Base-by-base conservation (phyloP, 805 yeast genomes). In the Saturnispora mendoncae region DNA sequence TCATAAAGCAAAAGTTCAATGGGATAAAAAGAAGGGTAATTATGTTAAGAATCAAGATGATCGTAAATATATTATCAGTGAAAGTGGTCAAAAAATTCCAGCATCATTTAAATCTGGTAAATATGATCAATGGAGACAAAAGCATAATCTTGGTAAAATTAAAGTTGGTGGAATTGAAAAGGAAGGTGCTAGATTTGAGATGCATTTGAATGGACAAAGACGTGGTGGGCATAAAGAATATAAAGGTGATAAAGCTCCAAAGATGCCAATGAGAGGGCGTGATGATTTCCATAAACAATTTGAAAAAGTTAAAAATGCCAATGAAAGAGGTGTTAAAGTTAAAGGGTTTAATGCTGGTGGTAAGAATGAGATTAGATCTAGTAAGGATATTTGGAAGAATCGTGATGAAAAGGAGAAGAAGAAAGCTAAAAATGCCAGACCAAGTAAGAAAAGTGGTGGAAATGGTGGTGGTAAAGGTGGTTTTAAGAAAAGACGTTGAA, bases 11-110 rank as follows among this genome's bases (percentile, higher is more conserved):
- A 77, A 79, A 18, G 80, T 83, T 71, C 73, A 76, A 57, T 90
- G 98, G 98, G 97, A 90, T 64, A 84, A 75, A 62, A 85, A 86
- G 73, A 81, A 84, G 61, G 92, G 94, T 55, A 86, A 86, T 50
- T 90, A 84, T 61, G 74, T 88, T 56, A 84, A 84, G 58, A 70
- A 84, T 15, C 79, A 74, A 53, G 84, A 92, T 48, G 94, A 85
- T 55, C 75, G 80, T 63, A 88, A 85, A 64, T 90, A 71, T 62
- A 92, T 92, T 54, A 80, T 86, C 49, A 94, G 97, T 47, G 99
- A 92, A 60, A 80, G 85, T 60, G 99, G 99, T 6, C 87, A 82
- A 53, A 76, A 75, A 57, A 76, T 92, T 37, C 96, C 97, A 6
- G 97, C 98, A 1, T 72, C 92, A 12, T 86, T 79, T 65, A 73